Evolutionary conservation across 352 stramenopile genomes (phyloP).

Genomic region (Globisporangium splendens): DNA sequence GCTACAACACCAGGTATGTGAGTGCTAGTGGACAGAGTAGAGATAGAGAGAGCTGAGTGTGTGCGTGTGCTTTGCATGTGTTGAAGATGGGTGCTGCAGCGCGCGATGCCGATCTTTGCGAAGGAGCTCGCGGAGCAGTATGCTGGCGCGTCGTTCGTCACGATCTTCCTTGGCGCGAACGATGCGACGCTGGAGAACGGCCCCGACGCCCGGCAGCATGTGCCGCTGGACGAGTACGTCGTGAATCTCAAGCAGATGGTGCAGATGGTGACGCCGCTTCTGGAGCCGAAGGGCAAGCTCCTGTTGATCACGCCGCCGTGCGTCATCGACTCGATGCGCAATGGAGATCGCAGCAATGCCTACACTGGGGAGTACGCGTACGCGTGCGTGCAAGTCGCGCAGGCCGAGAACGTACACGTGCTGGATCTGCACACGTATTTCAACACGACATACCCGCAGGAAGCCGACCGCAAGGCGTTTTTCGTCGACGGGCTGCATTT

Average conservation of each 20-base stretch:
- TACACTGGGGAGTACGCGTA: conserved; percentile 33
- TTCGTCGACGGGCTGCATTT: conserved; percentile 54
- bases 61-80: background rate
- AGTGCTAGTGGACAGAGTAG: background rate
- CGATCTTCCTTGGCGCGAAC: conserved; percentile 58
- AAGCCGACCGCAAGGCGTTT: conserved; percentile 21
- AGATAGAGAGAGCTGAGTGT: background rate
- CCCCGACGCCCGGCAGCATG: conserved; percentile 23
- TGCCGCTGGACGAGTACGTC: conserved; percentile 41
- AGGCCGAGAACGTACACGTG: conserved; percentile 16
- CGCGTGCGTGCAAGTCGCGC: conserved; percentile 31
- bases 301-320: conserved; percentile 47
- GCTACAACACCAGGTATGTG: conserved; percentile 39
- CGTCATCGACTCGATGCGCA: conserved; percentile 35
- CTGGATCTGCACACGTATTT: conserved; percentile 47
- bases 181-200: conserved; percentile 35
- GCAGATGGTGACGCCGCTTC: conserved; percentile 12
- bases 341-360: conserved; percentile 35
- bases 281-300: conserved; percentile 23
- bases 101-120: conserved; percentile 29
- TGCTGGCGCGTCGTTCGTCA: conserved; percentile 29
- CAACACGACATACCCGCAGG: conserved; percentile 21
- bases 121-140: conserved; percentile 23
- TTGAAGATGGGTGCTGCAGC: conserved; percentile 28
- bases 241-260: conserved; percentile 26